Percentiles rank a stretch among this genome's conserved stretches.
phyloP scores from a whole-genome alignment of 805 yeast species.

The Starmerella sirachaensis region DNA sequence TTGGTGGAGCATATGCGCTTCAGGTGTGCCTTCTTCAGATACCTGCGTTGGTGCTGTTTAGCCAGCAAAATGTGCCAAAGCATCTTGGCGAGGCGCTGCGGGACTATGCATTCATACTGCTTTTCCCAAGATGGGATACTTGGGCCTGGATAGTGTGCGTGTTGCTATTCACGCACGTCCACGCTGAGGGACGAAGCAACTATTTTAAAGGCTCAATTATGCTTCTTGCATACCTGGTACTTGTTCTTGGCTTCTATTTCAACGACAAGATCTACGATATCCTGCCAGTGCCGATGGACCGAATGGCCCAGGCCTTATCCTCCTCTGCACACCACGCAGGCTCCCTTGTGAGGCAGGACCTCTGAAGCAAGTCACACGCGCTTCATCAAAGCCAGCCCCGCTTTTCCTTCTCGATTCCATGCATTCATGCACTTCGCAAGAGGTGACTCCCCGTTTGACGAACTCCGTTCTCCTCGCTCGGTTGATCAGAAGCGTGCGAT shows the following conservation, averaged over 20 bases:
- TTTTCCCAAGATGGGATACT: conserved; percentile 94
- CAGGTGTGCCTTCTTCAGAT: conserved; percentile 91
- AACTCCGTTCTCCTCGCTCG: too few species aligned
- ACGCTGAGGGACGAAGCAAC: conserved; percentile 93
- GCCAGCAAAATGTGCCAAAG: conserved; percentile 33
- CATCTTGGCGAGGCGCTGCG: conserved; percentile 21
- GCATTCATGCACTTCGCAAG: too few species aligned
- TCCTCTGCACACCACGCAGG: too few species aligned
- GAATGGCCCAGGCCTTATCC: background rate
- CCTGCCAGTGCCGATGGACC: conserved; percentile 3
- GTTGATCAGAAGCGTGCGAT: too few species aligned
- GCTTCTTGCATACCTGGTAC: conserved; percentile 62
- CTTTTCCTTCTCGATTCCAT: too few species aligned
- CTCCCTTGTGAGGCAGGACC: too few species aligned
- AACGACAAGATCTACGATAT: conserved; percentile 33
- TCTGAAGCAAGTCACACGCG: too few species aligned
- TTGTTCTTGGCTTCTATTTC: conserved; percentile 71
- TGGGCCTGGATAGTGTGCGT: conserved; percentile 76
- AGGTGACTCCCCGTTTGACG: too few species aligned
- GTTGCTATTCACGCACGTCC: conserved; percentile 79
- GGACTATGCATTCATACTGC: conserved; percentile 48
- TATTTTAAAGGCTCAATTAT: conserved; percentile 90
- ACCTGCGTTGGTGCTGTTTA: conserved; percentile 74
- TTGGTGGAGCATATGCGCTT: conserved; percentile 92
- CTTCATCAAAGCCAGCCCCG: too few species aligned